These are phyloP conservation scores for Salix dunnii DNA, from an alignment of 345 rosid genomes.

Conservation along the genomic window DNA sequence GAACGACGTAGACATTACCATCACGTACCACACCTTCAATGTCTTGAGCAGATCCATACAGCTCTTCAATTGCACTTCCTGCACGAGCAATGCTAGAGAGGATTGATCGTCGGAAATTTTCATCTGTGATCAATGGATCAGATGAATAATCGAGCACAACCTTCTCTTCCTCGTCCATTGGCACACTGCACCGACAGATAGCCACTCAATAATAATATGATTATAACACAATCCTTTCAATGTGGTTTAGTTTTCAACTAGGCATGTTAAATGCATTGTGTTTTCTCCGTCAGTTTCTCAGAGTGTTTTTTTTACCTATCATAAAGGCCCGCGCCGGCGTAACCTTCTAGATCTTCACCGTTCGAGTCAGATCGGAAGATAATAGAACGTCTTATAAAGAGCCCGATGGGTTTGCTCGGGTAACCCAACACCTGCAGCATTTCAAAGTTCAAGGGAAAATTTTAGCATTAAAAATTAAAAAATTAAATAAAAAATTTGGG, in stretches of 20 bases:
- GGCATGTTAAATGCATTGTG: neutral
- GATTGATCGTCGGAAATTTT: constrained; percentile 53
- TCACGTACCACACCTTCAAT: constrained; percentile 91
- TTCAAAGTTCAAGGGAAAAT: constrained; percentile 15
- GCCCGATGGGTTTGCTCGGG: constrained; percentile 95
- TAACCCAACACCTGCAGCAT: constrained; percentile 73
- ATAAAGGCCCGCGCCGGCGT: constrained; percentile 99
- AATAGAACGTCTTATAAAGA: constrained; percentile 86
- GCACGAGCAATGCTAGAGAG: constrained; percentile 78
- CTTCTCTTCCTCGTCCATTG: constrained; percentile 90
- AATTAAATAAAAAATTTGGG: neutral
- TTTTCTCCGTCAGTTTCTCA: neutral
- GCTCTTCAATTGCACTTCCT: constrained; percentile 75
- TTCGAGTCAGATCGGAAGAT: constrained; percentile 96
- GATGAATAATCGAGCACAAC: constrained; percentile 76
- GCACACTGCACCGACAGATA: constrained; percentile 55
- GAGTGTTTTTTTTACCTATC: constrained; percentile 61
- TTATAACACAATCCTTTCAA: neutral
- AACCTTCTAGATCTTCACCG: constrained; percentile 98
- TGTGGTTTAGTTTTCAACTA: neutral
- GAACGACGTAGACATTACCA: constrained; percentile 84
- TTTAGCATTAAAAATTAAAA: neutral
- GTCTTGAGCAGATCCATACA: constrained; percentile 87
- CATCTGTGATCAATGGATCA: constrained; percentile 62
- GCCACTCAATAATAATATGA: neutral